Conservation (phyloP, 805 yeast genomes). For the Ogataea kodamae region DNA sequence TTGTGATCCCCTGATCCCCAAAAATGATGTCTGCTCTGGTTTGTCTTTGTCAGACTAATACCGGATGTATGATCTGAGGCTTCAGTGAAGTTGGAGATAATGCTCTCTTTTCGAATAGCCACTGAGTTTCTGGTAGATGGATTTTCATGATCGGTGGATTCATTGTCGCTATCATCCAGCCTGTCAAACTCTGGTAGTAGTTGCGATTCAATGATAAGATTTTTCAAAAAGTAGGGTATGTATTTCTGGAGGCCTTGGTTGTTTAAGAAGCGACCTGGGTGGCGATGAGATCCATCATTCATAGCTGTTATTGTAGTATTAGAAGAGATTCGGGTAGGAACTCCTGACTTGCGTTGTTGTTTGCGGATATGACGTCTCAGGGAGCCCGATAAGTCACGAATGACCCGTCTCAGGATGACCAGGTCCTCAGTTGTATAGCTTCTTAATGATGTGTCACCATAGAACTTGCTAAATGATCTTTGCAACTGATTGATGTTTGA, state of each 20-base stretch:
- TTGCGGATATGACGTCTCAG: slow-evolving; percentile 8
- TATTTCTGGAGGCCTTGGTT: slow-evolving; percentile 30
- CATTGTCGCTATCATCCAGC: slow-evolving; percentile 9
- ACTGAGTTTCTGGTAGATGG: slow-evolving; percentile 2
- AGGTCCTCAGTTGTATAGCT: slow-evolving; percentile 23
- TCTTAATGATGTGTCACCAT: slow-evolving; percentile 24
- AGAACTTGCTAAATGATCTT: no score
- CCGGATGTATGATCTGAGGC: slow-evolving; percentile 4
- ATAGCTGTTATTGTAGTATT: slow-evolving; percentile 14
- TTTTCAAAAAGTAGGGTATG: slow-evolving; percentile 30
- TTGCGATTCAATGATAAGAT: slow-evolving; percentile 26
- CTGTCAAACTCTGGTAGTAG: slow-evolving; percentile 19
- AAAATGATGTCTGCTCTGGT: slow-evolving; percentile 16
- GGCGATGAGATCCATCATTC: slow-evolving; percentile 1
- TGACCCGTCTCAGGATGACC: slow-evolving; percentile 16
- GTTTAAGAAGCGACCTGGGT: slow-evolving; percentile 24
- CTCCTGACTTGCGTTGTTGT: slow-evolving; percentile 6
- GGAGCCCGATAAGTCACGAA: slow-evolving; percentile 22
- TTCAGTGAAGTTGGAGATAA: slow-evolving; percentile 14
- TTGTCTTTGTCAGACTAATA: slow-evolving; percentile 6
- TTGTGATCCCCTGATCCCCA: slow-evolving; percentile 23
- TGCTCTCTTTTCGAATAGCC: slow-evolving; percentile 16
- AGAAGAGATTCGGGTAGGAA: slow-evolving; percentile 13
- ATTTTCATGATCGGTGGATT: slow-evolving; percentile 12
- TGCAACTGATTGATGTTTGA: slow-evolving; percentile 7